phyloP scores from a whole-genome alignment of 495 filamentous ascomycete genomes.

The Clavariopsis aquatica region DNA sequence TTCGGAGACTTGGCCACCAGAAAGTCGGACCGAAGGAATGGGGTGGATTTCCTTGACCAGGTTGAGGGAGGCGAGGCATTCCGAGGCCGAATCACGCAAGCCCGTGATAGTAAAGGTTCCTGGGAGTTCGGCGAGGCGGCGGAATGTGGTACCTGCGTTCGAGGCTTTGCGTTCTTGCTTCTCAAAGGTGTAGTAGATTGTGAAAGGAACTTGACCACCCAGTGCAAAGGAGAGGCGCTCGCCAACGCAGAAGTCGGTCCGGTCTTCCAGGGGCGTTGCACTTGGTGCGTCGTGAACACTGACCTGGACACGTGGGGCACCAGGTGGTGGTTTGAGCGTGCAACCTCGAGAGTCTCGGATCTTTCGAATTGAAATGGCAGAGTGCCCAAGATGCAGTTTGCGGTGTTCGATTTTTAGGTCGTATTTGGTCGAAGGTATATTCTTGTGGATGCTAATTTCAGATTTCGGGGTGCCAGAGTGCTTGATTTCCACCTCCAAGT shows the following conservation, averaged over 20 bases:
- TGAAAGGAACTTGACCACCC: slow-evolving; percentile 84
- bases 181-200: slow-evolving; percentile 88
- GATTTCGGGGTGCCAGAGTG: slow-evolving; percentile 78
- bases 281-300: slow-evolving; percentile 89
- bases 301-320: slow-evolving; percentile 69
- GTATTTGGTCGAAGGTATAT: slow-evolving; percentile 71
- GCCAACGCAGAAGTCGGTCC: slow-evolving; percentile 89
- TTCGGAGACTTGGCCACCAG: slow-evolving; percentile 70
- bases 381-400: slow-evolving; percentile 78
- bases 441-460: slow-evolving; percentile 74
- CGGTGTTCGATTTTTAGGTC: slow-evolving; percentile 80
- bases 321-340: slow-evolving; percentile 63
- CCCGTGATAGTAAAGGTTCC: slow-evolving; percentile 86
- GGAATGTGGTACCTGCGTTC: slow-evolving; percentile 74
- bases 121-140: slow-evolving; percentile 84
- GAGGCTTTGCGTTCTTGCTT: slow-evolving; percentile 74
- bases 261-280: slow-evolving; percentile 83
- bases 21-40: slow-evolving; percentile 86
- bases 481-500: slow-evolving; percentile 85
- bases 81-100: slow-evolving; percentile 76
- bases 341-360: slow-evolving; percentile 86
- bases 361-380: slow-evolving; percentile 81
- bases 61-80: slow-evolving; percentile 75
- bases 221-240: slow-evolving; percentile 89
- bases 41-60: slow-evolving; percentile 82